Evolutionary conservation across 208 protist genomes (phyloP).

Genomic region (Porcisia deanei): DNA sequence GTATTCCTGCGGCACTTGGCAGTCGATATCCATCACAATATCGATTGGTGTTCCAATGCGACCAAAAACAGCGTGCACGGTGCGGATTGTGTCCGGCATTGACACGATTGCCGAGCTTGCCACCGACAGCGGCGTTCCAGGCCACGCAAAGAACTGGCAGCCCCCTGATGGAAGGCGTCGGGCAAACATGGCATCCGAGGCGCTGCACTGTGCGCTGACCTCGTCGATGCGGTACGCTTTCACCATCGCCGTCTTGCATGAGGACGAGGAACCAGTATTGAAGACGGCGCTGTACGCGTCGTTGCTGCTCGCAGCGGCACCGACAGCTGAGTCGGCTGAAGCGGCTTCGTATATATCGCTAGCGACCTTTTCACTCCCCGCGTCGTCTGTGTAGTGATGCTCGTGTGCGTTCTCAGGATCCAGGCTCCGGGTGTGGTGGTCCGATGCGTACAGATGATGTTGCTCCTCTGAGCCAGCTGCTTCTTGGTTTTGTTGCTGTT

Average conservation of each 20-base stretch:
- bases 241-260: constrained; percentile 76
- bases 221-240: constrained; percentile 84
- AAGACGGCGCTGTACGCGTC: background rate
- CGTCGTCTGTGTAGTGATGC: background rate
- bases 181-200: constrained; percentile 77
- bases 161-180: constrained; percentile 75
- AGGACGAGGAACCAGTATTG: background rate
- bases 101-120: constrained; percentile 73
- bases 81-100: constrained; percentile 88
- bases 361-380: background rate
- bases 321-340: background rate
- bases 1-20: constrained; percentile 81
- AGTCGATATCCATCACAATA: constrained; percentile 87
- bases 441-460: background rate
- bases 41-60: constrained; percentile 71
- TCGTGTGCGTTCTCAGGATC: background rate
- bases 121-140: constrained; percentile 65
- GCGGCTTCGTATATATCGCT: background rate
- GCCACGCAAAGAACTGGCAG: constrained; percentile 91
- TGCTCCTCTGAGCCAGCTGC: background rate
- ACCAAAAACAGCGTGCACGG: constrained; percentile 87
- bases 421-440: background rate
- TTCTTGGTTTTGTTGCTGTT: background rate
- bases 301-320: background rate
- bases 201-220: constrained; percentile 56